phyloP scores from a whole-genome alignment of 306 rosid species.

The Inga leiocalycina region DNA sequence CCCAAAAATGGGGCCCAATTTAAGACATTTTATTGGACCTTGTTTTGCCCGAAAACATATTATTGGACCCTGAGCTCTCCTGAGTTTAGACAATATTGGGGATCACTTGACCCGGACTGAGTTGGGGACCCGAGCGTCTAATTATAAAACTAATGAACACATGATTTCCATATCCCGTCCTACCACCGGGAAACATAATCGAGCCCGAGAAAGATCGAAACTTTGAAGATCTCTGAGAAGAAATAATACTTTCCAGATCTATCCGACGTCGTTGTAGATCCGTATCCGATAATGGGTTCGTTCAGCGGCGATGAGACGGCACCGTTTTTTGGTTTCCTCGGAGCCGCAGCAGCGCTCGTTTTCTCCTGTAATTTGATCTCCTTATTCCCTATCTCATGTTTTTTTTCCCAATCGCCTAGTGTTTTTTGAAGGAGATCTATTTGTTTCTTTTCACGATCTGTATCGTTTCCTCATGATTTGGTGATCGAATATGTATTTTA shows the following conservation, averaged over 20 bases:
- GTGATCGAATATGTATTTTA: background rate
- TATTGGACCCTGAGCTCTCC: background rate
- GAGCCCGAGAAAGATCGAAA: constrained; percentile 26
- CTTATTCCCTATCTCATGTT: background rate
- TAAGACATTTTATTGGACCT: too few species aligned
- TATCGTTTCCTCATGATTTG: constrained; percentile 1
- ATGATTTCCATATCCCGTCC: background rate
- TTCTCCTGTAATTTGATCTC: constrained; percentile 65
- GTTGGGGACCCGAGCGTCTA: background rate
- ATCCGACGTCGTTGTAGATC: constrained; percentile 41
- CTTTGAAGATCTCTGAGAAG: background rate
- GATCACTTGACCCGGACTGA: background rate
- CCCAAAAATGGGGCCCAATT: background rate
- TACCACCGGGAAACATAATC: constrained; percentile 10
- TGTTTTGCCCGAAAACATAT: too few species aligned
- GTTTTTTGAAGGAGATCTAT: constrained; percentile 34
- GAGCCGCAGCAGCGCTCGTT: constrained; percentile 90
- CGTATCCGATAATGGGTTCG: constrained; percentile 46
- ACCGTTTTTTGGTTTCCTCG: constrained; percentile 89
- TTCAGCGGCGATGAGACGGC: constrained; percentile 96
- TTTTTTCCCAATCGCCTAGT: background rate
- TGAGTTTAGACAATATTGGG: background rate
- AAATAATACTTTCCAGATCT: constrained; percentile 44
- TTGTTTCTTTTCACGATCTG: background rate
- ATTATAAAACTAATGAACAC: background rate